Evolutionary conservation across 2,329 filamentous ascomycete species (phyloP).

Genomic region (Sphaceloma murrayae): DNA sequence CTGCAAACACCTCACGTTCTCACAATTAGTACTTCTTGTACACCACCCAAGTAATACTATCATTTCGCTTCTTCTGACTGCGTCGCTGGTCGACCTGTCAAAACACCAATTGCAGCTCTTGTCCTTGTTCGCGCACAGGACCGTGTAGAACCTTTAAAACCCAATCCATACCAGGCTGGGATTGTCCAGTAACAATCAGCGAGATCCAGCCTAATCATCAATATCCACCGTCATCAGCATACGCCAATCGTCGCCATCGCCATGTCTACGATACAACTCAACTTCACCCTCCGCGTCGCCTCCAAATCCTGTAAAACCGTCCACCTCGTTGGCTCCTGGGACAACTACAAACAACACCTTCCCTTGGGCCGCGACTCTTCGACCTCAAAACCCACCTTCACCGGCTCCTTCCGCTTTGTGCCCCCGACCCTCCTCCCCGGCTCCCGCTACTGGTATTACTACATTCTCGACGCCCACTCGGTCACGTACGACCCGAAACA

Average conservation of each 20-base stretch:
- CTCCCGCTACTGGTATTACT: slow-evolving; percentile 99
- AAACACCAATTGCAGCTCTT: slow-evolving; percentile 32
- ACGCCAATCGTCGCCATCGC: too few species aligned
- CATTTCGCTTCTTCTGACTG: slow-evolving; percentile 22
- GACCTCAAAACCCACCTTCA: slow-evolving; percentile 84
- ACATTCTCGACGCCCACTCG: slow-evolving; percentile 99
- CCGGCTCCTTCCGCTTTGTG: slow-evolving; percentile 94
- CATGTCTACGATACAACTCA: slow-evolving; percentile 88
- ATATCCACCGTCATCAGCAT: too few species aligned
- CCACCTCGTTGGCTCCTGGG: slow-evolving; percentile 95
- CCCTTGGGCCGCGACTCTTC: slow-evolving; percentile 77
- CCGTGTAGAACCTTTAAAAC: too few species aligned
- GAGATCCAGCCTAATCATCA: too few species aligned
- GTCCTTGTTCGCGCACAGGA: slow-evolving; percentile 37
- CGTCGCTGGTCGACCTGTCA: slow-evolving; percentile 35
- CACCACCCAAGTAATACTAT: slow-evolving; percentile 11
- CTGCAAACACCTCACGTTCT: slow-evolving; percentile 19
- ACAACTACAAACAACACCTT: slow-evolving; percentile 90
- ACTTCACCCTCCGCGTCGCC: slow-evolving; percentile 92
- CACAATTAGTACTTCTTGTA: slow-evolving; percentile 15
- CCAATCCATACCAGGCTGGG: too few species aligned
- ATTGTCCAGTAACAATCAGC: too few species aligned
- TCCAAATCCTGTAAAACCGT: slow-evolving; percentile 86
- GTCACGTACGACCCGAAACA: slow-evolving; percentile 92
- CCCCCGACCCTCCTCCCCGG: slow-evolving; percentile 75